Base-by-base conservation (phyloP, 805 yeast genomes). In the Zygosaccharomyces pseudorouxii region DNA sequence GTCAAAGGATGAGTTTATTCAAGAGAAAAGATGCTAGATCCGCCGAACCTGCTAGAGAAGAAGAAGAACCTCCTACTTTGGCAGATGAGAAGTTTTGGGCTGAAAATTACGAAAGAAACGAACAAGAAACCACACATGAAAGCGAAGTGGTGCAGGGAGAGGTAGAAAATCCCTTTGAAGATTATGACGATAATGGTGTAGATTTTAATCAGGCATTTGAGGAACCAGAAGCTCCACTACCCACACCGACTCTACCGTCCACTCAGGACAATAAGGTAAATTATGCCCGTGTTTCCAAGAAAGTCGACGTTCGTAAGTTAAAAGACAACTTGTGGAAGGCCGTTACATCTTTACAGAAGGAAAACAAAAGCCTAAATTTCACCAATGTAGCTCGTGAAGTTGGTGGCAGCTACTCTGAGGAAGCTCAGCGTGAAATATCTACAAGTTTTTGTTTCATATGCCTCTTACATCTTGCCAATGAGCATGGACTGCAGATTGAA, bases 401-500 rank as follows among this genome's bases (percentile, higher is more conserved):
- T 20, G 71, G 71, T 16, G 65, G 67, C 7, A 71, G 72, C 62
- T 89, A 89, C 61, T 72, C 78, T 0, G 66, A 71, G 7, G 81
- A 78, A 42, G 77, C 81, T 41, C 70, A 74, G 55, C 76, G 75
- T 43, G 95, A 89, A 45, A 67, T 89, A 6, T 84, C 95, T 1
- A 88, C 96, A 1, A 84, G 95, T 66, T 86, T 86, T 64, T 86
- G 87, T 59, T 89, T 89, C 58, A 86, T 89, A 49, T 86, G 95
- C 57, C 68, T 88, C 58, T 68, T 89, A 30, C 97, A 89, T 68
- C 71, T 89, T 55, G 95, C 96, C 11, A 89, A 89, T 62, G 97
- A 89, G 63, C 82, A 86, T 59, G 92, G 90, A 1, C 70, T 89
- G 27, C 61, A 70, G 5, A 75, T 89, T 6, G 70, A 72, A 14